Base-by-base conservation (phyloP, 345 rosid species). In the Capsella bursapastoris region DNA sequence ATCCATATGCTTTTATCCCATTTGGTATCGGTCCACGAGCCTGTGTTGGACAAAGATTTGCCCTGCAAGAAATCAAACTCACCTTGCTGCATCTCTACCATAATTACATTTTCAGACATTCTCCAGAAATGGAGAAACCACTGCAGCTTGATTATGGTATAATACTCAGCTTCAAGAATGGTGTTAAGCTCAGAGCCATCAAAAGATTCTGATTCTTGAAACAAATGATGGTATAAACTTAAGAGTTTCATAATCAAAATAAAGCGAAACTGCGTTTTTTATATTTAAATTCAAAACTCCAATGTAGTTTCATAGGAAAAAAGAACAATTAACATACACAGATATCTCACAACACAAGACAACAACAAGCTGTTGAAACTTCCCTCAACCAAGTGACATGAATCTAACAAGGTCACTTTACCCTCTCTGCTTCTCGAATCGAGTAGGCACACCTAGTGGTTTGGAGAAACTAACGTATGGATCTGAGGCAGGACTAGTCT, bases 21-120 rank as follows among this genome's bases (percentile, higher is more conserved):
- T 94, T 94, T 27, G 99, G 96, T 11, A 87, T 94, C 0, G 97
- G 97, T n/a, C 98, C 96, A 13, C 81, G 97, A 29, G 88, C 96
- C 41, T 91, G 97, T 84, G 83, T 91, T 27, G 97, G 97, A 52
- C 87, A 87, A 85, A 91, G 82, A 71, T 91, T 94, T 78, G 83
- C 93, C 29, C 43, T 91, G 44, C 96, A 87, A 27, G 97, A 95
- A 83, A 68, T 89, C 66, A 91, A 88, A 79, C 93, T 95, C 57
- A 82, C 96, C 2, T 37, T 91, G 76, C 78, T 91, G 18, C 89
- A 89, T 38, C 80, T 95, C 34, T 90, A 90, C 83, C 77, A 89
- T 51, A 86, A 78, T 11, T 85, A 84, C 38, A 55, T 82, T 37
- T 90, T 91, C 76, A 84, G 88, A 59, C 99, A 88, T 60, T 89